Evolutionary conservation across 768 basidiomycete genomes (phyloP).

Genomic region (Termitomyces sp.): DNA sequence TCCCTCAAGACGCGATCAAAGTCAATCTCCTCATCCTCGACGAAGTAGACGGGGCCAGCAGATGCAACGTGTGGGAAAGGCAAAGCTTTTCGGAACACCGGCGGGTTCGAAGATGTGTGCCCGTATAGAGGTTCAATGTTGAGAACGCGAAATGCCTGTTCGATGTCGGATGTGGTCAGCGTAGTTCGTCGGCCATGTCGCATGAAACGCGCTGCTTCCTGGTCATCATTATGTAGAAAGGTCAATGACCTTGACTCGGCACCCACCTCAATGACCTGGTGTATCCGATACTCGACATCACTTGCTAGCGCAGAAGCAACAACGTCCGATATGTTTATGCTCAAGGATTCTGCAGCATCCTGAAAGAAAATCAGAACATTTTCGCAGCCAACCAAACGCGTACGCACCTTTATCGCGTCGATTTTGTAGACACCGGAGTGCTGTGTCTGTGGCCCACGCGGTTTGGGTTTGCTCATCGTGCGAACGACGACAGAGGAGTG

Average conservation of each 20-base stretch:
- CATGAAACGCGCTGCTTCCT: slow-evolving; percentile 98
- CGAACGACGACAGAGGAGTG: not conserved
- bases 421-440: slow-evolving; percentile 63
- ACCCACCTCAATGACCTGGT: slow-evolving; percentile 88
- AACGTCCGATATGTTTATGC: slow-evolving; percentile 73
- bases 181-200: slow-evolving; percentile 90
- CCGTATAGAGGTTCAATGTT: slow-evolving; percentile 97
- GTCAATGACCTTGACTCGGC: not conserved
- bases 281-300: slow-evolving; percentile 95
- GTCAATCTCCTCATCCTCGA: slow-evolving; percentile 97
- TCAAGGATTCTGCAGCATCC: slow-evolving; percentile 91
- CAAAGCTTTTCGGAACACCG: slow-evolving; percentile 57
- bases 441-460: slow-evolving; percentile 40
- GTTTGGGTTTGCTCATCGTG: slow-evolving; percentile 44
- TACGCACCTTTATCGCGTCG: slow-evolving; percentile 57
- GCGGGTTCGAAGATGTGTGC: slow-evolving; percentile 64
- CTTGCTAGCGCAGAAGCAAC: slow-evolving; percentile 86
- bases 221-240: slow-evolving; percentile 12
- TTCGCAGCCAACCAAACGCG: not conserved
- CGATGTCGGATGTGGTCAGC: slow-evolving; percentile 86
- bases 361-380: slow-evolving; percentile 25
- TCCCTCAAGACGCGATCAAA: slow-evolving; percentile 88
- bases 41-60: slow-evolving; percentile 81
- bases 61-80: slow-evolving; percentile 46
- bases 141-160: slow-evolving; percentile 88